Conservation (phyloP, 2,329 filamentous ascomycete genomes). For the Aspergillus luchuensis region DNA sequence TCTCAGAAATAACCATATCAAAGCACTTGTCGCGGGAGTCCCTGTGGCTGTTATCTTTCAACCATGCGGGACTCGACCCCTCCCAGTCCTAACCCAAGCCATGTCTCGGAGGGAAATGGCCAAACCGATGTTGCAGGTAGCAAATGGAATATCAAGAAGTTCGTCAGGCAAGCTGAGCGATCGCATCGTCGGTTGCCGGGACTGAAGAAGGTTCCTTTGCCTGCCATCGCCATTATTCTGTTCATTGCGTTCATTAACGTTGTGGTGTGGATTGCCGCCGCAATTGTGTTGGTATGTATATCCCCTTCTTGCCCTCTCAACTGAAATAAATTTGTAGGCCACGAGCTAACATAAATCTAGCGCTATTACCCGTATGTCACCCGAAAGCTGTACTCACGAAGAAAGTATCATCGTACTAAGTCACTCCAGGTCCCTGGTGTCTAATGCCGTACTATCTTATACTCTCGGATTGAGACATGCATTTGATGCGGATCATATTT, state of each 20-base stretch:
- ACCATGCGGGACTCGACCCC: constrained; percentile 17
- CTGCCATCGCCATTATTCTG: constrained; percentile 59
- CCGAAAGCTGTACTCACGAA: not conserved
- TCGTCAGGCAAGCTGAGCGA: constrained; percentile 43
- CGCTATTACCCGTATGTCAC: constrained; percentile 42
- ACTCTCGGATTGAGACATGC: constrained; percentile 89
- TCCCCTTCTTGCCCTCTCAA: not conserved
- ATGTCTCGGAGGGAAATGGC: not conserved
- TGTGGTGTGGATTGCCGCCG: constrained; percentile 60
- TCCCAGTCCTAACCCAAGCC: not conserved
- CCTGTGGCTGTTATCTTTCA: not conserved
- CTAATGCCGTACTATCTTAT: constrained; percentile 81
- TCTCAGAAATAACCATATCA: not conserved
- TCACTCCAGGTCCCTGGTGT: constrained; percentile 61
- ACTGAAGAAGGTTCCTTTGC: constrained; percentile 58
- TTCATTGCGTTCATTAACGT: constrained; percentile 57
- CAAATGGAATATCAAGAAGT: constrained; percentile 33
- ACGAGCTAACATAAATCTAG: constrained; percentile 26
- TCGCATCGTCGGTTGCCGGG: constrained; percentile 58
- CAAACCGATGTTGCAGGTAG: constrained; percentile 15
- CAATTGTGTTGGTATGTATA: constrained; percentile 56
- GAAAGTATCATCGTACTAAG: not conserved
- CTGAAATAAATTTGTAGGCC: not conserved
- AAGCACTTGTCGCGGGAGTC: not conserved
- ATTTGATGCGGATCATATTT: constrained; percentile 94